Base-by-base conservation (phyloP, 2,329 filamentous ascomycete species). In the Aureobasidium vineae region DNA sequence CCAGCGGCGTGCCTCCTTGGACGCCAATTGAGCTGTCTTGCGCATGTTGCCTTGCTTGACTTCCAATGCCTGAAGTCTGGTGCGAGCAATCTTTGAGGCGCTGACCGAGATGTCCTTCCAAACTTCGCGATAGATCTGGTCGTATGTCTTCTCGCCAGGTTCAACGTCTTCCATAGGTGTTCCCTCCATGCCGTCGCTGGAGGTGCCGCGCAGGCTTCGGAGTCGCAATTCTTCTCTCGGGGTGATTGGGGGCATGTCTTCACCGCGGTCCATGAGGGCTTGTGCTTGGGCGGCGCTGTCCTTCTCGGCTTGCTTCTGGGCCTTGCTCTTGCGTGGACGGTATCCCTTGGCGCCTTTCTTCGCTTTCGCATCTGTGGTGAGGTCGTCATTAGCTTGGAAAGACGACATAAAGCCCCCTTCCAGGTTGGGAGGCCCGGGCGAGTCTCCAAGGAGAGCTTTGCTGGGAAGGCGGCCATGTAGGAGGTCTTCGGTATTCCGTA, bases 1-100 rank as follows among this genome's bases (percentile, higher is more conserved):
- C 95, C 95, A 99, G 74, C 96, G 86, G 75, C 96, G 92, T 64
- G 95, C 94, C 79, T 99, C 95, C 77, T 99, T 99, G 68, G 94
- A 96, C 8, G 95, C 95, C 47, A 99, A 83, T 72, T 98, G 94
- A 16, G 93, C 95, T 0, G 95, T 99, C 84, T 99, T 99, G 76
- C 96, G 95, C 56, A 97, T 85, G 73, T 99, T 99, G n/a, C 94
- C 96, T 63, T 90, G 86, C 75, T 96, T 96, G 43, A 90, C 96
- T 10, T 88, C 86, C 67, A 94, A 88, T 0, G 94, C 97, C 71
- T 92, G 89, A 66, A 88, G 87, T 66, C 96, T 96, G 75, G 97
- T 85, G 71, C 95, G 91, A 76, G 88, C 92, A 0, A 96, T 91
- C 80, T 97, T 98, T 73, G 90, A 91, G 68, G 97, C 90, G 76